A percentile compares a stretch with the other conserved stretches of the same genome.
Evolutionary conservation across 139 green algal species (phyloP).

Genomic region (Eudorina sp.): DNA sequence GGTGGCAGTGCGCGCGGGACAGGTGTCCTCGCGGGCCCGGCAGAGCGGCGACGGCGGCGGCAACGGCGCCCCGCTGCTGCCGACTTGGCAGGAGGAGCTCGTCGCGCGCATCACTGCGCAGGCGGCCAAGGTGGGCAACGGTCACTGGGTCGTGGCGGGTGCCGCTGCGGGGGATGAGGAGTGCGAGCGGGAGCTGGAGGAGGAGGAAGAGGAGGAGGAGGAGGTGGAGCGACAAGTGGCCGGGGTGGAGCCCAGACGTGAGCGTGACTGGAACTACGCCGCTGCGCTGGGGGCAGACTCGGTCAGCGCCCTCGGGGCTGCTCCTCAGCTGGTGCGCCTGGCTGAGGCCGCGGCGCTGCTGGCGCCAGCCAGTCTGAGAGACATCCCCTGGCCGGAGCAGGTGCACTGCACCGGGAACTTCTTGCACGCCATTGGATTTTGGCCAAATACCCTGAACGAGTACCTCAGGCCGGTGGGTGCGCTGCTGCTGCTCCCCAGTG

Average conservation of each 20-base stretch:
- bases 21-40: too few species aligned
- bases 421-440: neutral
- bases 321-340: neutral
- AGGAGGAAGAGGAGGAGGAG: constrained; percentile 69
- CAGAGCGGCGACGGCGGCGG: too few species aligned
- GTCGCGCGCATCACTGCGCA: neutral
- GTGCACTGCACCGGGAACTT: constrained; percentile 64
- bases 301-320: neutral
- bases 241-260: neutral
- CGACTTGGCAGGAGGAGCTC: too few species aligned
- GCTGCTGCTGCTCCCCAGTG: constrained; percentile 56
- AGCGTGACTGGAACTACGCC: constrained; percentile 59
- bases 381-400: constrained; percentile 18
- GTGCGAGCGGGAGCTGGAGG: constrained; percentile 68
- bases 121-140: neutral
- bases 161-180: constrained; percentile 55
- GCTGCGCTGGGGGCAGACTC: neutral
- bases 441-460: constrained; percentile 10
- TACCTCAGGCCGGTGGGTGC: constrained; percentile 60
- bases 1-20: neutral
- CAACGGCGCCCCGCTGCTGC: too few species aligned
- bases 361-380: neutral
- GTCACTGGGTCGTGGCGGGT: neutral
- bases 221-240: constrained; percentile 61
- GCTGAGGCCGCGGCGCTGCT: neutral